Evolutionary conservation across 441 rosid species (phyloP).

Genomic region (Syzygium syzygioides): DNA sequence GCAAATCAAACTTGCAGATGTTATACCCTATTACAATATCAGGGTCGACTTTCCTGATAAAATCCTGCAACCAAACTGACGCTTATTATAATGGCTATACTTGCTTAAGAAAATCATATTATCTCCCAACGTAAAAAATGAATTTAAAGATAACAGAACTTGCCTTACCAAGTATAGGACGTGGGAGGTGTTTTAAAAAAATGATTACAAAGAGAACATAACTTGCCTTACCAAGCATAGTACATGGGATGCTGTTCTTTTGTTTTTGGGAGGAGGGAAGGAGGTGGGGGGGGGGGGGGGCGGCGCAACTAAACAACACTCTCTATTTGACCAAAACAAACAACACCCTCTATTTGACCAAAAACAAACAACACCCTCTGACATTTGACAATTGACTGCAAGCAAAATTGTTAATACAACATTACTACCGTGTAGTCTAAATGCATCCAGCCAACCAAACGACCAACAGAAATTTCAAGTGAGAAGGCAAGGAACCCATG

Average conservation of each 20-base stretch:
- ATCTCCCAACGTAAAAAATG: not conserved
- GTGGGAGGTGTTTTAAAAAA: not conserved
- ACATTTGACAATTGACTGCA: not conserved
- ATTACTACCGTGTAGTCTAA: not conserved
- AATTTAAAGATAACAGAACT: not conserved
- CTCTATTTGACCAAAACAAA: not conserved
- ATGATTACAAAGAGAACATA: not conserved
- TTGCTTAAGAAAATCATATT: not conserved
- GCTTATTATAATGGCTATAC: slow-evolving; percentile 2
- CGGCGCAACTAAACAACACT: not conserved
- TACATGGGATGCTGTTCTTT: not conserved
- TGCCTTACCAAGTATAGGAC: not conserved
- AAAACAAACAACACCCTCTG: not conserved
- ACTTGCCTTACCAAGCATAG: not conserved
- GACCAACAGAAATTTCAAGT: not conserved
- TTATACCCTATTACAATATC: slow-evolving; percentile 97
- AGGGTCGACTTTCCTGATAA: slow-evolving; percentile 87
- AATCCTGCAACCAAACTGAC: slow-evolving; percentile 56
- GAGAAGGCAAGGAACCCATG: not conserved
- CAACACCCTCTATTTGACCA: not conserved
- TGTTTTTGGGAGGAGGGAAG: not conserved
- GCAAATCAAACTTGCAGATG: slow-evolving; percentile 98
- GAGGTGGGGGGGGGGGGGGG: accelerated
- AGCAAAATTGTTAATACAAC: not conserved
- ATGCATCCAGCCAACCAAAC: not conserved